Conservation (phyloP, 2,329 filamentous ascomycete genomes). For the Fusarium hostae region DNA sequence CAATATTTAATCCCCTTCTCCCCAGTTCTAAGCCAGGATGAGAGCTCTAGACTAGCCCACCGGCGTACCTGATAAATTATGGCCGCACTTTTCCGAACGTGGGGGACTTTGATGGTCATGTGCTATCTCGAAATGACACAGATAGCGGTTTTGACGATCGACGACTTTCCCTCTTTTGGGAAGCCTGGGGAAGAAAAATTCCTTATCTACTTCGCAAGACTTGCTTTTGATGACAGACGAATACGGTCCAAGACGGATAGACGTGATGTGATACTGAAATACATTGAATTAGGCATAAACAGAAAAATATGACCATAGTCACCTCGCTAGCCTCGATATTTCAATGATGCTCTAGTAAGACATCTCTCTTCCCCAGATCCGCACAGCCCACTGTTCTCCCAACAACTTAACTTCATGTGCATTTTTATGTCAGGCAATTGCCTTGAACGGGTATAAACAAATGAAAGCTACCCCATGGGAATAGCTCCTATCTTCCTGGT, state of each 20-base stretch:
- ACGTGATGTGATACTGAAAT: not conserved
- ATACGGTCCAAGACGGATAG: not conserved
- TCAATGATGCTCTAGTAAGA: not conserved
- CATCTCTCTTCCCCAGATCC: conserved; percentile 1
- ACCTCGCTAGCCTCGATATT: not conserved
- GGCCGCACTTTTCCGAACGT: conserved; percentile 45
- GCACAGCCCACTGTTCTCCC: not conserved
- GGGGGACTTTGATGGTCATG: conserved; percentile 38
- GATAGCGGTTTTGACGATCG: conserved; percentile 6
- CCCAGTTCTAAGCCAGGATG: conserved; percentile 1
- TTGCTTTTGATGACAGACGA: not conserved
- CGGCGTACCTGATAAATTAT: conserved; percentile 18
- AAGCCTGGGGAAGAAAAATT: conserved; percentile 20
- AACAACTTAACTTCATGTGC: not conserved
- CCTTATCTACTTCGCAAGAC: conserved; percentile 14
- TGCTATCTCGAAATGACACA: conserved; percentile 20
- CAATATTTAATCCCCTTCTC: not conserved
- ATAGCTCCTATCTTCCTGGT: conserved; percentile 10
- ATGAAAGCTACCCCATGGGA: conserved; percentile 19
- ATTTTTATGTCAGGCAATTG: conserved; percentile 17
- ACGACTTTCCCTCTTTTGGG: conserved; percentile 24
- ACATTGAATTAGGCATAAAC: conserved; percentile 3
- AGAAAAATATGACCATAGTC: not conserved
- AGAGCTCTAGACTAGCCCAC: conserved; percentile 8
- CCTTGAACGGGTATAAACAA: conserved; percentile 34